phyloP scores from a whole-genome alignment of 2,329 filamentous ascomycete species.

The Fusarium chaquense region DNA sequence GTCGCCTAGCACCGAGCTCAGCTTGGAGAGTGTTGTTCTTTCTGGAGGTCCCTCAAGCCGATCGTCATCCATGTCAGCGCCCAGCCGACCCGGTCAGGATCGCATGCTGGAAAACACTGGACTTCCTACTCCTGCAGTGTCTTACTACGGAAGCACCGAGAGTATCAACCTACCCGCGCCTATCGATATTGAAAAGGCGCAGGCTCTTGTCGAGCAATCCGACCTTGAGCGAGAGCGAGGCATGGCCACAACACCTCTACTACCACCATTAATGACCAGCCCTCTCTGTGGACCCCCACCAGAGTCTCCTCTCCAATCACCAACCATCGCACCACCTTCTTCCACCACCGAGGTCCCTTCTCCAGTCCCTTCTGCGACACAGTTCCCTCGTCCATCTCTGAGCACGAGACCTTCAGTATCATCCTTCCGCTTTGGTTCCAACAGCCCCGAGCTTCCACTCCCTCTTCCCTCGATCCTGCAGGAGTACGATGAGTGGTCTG shows the following conservation, averaged over 20 bases:
- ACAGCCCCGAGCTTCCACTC: constrained; percentile 68
- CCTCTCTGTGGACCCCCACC: constrained; percentile 67
- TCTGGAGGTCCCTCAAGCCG: constrained; percentile 78
- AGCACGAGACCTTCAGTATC: constrained; percentile 82
- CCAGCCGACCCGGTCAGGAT: constrained; percentile 61
- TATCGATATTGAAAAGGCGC: constrained; percentile 51
- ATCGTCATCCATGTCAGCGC: constrained; percentile 80
- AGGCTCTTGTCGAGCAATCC: constrained; percentile 54
- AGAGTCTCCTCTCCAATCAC: constrained; percentile 88
- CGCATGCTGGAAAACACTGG: constrained; percentile 64
- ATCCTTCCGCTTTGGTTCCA: constrained; percentile 75
- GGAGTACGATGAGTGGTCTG: constrained; percentile 83
- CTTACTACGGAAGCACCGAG: constrained; percentile 70
- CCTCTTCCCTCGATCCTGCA: constrained; percentile 74
- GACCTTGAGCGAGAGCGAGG: constrained; percentile 69
- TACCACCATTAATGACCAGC: constrained; percentile 82
- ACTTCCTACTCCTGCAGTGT: constrained; percentile 72
- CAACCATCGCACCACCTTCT: constrained; percentile 73
- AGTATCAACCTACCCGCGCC: constrained; percentile 64
- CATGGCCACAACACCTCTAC: constrained; percentile 82
- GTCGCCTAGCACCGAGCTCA: constrained; percentile 82
- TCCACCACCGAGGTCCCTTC: constrained; percentile 55
- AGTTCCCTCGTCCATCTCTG: constrained; percentile 68
- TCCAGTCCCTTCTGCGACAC: constrained; percentile 62
- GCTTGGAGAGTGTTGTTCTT: constrained; percentile 78